Evolutionary conservation across 352 stramenopile genomes (phyloP).

Genomic region (Phytophthora palmivora): DNA sequence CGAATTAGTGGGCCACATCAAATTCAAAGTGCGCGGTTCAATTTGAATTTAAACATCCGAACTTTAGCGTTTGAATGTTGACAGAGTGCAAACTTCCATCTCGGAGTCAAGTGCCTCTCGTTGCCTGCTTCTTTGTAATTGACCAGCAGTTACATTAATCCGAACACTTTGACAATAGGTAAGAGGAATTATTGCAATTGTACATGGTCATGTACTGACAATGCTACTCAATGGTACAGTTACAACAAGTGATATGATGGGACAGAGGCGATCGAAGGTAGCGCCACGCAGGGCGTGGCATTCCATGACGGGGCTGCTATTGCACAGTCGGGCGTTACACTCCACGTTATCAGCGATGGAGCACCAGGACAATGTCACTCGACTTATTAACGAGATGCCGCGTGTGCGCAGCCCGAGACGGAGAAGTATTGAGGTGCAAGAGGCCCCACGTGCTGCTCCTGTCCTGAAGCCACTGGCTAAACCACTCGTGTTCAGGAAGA

Average conservation of each 20-base stretch:
- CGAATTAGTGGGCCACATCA: not conserved
- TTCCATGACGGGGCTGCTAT: constrained; percentile 40
- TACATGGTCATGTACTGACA: constrained; percentile 1
- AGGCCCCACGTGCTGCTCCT: constrained; percentile 5
- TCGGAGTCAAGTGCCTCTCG: constrained; percentile 6
- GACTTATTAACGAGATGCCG: constrained; percentile 21
- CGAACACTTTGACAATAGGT: not conserved
- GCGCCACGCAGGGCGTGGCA: constrained; percentile 38
- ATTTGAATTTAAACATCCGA: constrained; percentile 46
- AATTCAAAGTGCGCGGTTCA: constrained; percentile 7
- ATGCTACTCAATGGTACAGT: constrained; percentile 13
- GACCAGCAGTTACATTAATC: not conserved
- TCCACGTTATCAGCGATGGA: constrained; percentile 40
- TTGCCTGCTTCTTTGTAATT: constrained; percentile 3
- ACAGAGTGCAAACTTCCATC: constrained; percentile 39
- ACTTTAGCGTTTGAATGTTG: constrained; percentile 24
- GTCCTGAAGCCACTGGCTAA: constrained; percentile 32
- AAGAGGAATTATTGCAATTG: constrained; percentile 5
- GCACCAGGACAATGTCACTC: constrained; percentile 46
- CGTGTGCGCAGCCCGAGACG: constrained; percentile 17
- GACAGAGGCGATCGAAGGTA: constrained; percentile 50
- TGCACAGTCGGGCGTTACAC: constrained; percentile 49
- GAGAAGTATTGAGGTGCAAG: constrained; percentile 11
- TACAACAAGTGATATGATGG: constrained; percentile 25
- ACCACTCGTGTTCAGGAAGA: constrained; percentile 60